Evolutionary conservation across 2,329 filamentous ascomycete genomes (phyloP).

Genomic region (Penicillium griseofulvum): DNA sequence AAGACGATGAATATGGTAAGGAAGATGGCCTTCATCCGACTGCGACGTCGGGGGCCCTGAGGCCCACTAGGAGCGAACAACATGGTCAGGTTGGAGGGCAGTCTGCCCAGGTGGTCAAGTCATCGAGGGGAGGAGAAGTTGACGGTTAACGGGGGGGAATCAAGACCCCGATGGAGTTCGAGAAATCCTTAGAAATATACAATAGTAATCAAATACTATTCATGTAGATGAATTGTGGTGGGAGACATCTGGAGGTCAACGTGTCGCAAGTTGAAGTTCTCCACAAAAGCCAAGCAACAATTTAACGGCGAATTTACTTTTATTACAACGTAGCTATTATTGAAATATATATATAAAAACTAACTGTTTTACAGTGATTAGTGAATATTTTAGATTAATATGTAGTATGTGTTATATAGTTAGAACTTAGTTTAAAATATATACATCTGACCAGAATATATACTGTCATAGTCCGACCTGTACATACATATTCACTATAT

Average conservation of each 20-base stretch:
- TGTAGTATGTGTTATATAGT: neutral
- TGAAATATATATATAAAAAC: neutral
- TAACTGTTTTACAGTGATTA: too few relatives aligned
- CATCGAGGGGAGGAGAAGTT: conserved; percentile 8
- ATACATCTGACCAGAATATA: neutral
- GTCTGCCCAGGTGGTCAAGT: conserved; percentile 16
- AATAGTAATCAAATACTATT: neutral
- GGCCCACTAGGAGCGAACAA: conserved; percentile 35
- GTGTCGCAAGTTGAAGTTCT: conserved; percentile 1
- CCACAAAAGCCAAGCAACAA: neutral
- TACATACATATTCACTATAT: neutral
- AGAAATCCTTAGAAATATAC: neutral
- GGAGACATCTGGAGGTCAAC: neutral
- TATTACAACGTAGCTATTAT: too few relatives aligned
- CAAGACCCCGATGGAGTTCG: neutral
- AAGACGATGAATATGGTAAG: conserved; percentile 34
- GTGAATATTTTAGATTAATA: neutral
- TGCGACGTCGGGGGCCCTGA: conserved; percentile 36
- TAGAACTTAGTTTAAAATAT: neutral
- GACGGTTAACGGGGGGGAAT: neutral
- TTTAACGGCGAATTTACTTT: too few relatives aligned
- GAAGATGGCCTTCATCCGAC: conserved; percentile 34
- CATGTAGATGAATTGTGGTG: neutral
- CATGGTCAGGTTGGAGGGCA: conserved; percentile 23
- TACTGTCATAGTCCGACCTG: too few relatives aligned